phyloP scores from a whole-genome alignment of 2,329 filamentous ascomycete species.

The Fusarium sp. region DNA sequence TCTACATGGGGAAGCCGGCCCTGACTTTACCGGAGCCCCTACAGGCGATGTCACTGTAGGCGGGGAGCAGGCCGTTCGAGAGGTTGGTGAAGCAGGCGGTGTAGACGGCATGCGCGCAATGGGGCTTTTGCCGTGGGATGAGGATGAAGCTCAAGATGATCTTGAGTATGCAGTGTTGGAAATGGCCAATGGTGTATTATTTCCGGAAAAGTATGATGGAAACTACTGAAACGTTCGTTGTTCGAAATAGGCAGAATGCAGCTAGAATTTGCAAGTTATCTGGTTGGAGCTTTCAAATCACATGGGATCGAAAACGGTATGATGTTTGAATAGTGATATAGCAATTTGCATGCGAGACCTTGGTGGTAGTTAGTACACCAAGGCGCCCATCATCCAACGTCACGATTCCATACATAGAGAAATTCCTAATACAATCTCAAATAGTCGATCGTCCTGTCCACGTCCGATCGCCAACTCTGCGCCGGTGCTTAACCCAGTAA shows the following conservation, averaged over 20 bases:
- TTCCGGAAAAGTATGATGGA: constrained; percentile 54
- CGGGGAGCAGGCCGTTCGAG: constrained; percentile 52
- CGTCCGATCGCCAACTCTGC: constrained; percentile 29
- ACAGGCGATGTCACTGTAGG: constrained; percentile 52
- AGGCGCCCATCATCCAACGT: constrained; percentile 2
- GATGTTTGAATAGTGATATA: neutral
- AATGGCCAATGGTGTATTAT: constrained; percentile 56
- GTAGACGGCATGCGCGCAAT: constrained; percentile 55
- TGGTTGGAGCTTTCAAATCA: neutral
- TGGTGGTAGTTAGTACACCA: neutral
- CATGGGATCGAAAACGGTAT: neutral
- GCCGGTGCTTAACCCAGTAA: constrained; percentile 29
- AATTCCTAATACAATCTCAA: constrained; percentile 36
- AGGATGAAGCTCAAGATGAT: constrained; percentile 50
- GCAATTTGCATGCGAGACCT: neutral
- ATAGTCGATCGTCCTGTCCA: constrained; percentile 25
- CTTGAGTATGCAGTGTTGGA: constrained; percentile 51
- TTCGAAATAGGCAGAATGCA: neutral
- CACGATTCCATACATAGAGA: constrained; percentile 24
- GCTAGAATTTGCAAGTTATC: neutral
- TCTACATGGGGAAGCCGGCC: constrained; percentile 54
- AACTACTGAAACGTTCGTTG: constrained; percentile 8
- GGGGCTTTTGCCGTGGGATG: constrained; percentile 57
- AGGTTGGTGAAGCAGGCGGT: constrained; percentile 55
- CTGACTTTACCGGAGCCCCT: constrained; percentile 53